Conservation (phyloP, 2,329 filamentous ascomycete species). For the Arthrocladium fulminans region DNA sequence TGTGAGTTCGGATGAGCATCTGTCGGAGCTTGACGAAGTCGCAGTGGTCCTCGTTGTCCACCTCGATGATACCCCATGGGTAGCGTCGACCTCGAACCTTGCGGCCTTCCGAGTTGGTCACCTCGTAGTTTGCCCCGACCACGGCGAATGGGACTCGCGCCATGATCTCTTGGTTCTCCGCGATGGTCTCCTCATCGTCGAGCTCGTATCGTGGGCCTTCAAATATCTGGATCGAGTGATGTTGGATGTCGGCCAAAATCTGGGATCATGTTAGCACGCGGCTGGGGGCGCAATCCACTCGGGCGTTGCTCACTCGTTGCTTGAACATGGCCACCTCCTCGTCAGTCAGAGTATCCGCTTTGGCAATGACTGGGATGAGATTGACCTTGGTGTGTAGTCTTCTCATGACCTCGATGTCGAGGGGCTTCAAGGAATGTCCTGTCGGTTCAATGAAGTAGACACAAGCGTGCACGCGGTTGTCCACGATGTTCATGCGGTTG, state of each 20-base stretch:
- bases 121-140: conserved; percentile 92
- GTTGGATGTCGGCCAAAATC: conserved; percentile 94
- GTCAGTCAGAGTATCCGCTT: conserved; percentile 94
- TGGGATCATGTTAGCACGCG: conserved; percentile 36
- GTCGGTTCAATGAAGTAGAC: conserved; percentile 99
- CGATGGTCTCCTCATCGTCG: conserved; percentile 98
- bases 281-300: not conserved
- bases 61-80: conserved; percentile 97
- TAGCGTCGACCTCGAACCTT: conserved; percentile 94
- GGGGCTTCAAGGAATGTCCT: conserved; percentile 92
- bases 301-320: conserved; percentile 63
- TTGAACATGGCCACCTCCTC: conserved; percentile 95
- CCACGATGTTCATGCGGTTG: conserved; percentile 99
- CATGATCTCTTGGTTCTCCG: conserved; percentile 99
- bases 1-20: conserved; percentile 99
- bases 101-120: conserved; percentile 81
- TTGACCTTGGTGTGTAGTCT: conserved; percentile 99
- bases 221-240: conserved; percentile 98
- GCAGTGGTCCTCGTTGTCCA: conserved; percentile 99
- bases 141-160: conserved; percentile 98
- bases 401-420: conserved; percentile 99
- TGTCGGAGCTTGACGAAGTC: conserved; percentile 99
- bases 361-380: conserved; percentile 97
- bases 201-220: conserved; percentile 97
- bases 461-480: conserved; percentile 97